These are phyloP conservation scores for Oryza punctata DNA, from an alignment of 176 grass and related monocot species.

Conservation along the genomic window DNA sequence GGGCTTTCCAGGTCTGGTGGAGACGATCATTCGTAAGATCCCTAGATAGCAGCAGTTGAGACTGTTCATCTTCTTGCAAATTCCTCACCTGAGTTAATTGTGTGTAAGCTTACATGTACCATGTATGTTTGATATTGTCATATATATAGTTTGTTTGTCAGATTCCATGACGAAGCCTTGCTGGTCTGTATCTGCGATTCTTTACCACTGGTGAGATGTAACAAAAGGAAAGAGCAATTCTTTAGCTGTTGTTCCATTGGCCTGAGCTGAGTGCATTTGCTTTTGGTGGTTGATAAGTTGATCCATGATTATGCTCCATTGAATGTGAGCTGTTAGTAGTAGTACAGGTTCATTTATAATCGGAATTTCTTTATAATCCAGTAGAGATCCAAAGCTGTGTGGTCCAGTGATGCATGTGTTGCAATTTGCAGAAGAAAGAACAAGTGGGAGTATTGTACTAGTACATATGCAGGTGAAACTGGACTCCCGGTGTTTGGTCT, in stretches of 20 bases:
- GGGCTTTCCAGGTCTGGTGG: constrained; percentile 94
- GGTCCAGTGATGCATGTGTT: constrained; percentile 24
- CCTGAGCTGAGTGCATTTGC: constrained; percentile 11
- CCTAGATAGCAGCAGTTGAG: constrained; percentile 33
- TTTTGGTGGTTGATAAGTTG: constrained; percentile 38
- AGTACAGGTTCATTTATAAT: constrained; percentile 26
- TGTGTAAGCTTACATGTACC: neutral
- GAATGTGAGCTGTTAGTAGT: neutral
- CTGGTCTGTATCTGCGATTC: constrained; percentile 13
- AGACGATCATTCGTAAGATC: constrained; percentile 77
- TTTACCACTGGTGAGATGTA: constrained; percentile 16
- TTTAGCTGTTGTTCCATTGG: constrained; percentile 1
- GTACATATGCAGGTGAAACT: constrained; percentile 12
- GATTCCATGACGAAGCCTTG: constrained; percentile 12
- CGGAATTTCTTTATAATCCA: too few relatives aligned
- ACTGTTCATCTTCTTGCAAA: constrained; percentile 7
- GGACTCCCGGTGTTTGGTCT: neutral
- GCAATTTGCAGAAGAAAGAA: neutral
- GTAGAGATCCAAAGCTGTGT: constrained; percentile 38
- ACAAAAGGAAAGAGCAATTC: constrained; percentile 19
- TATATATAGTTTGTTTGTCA: constrained; percentile 19
- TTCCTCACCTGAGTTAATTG: neutral
- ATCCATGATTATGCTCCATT: constrained; percentile 31
- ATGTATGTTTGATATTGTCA: constrained; percentile 22
- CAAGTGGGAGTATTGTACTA: constrained; percentile 2